phyloP scores from a whole-genome alignment of 306 rosid genomes.

The Dalbergia cultrata region DNA sequence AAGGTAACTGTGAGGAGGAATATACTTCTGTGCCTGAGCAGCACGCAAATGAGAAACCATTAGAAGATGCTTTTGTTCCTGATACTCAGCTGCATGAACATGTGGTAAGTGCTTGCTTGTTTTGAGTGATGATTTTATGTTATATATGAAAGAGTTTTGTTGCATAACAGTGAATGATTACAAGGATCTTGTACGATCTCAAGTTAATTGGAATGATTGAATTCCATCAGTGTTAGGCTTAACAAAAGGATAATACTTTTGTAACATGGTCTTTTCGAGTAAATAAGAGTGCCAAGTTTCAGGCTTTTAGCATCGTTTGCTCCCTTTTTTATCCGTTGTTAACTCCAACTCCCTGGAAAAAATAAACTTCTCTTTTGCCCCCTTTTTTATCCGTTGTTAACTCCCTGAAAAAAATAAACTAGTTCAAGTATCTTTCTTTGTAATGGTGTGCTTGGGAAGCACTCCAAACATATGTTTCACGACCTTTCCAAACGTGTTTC shows the following conservation, averaged over 20 bases:
- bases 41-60: constrained; percentile 63
- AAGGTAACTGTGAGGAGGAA: constrained; percentile 73
- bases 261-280: background rate
- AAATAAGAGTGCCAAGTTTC: constrained; percentile 4
- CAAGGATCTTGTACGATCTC: constrained; percentile 9
- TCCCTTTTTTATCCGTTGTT: constrained; percentile 17
- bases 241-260: constrained; percentile 14
- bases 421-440: constrained; percentile 1
- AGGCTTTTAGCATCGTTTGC: constrained; percentile 2
- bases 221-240: constrained; percentile 20
- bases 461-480: background rate
- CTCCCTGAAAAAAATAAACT: background rate
- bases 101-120: constrained; percentile 58
- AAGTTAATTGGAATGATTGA: constrained; percentile 13
- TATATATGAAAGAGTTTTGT: constrained; percentile 22
- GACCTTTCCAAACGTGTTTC: constrained; percentile 9
- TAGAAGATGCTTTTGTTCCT: constrained; percentile 62
- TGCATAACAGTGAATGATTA: constrained; percentile 18
- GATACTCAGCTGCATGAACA: constrained; percentile 70
- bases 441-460: constrained; percentile 15
- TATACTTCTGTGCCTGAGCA: constrained; percentile 67
- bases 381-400: constrained; percentile 18
- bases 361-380: background rate
- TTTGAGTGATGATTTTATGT: constrained; percentile 18
- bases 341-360: background rate